phyloP scores from a whole-genome alignment of 768 basidiomycete genomes.

The Boletus bicolor region DNA sequence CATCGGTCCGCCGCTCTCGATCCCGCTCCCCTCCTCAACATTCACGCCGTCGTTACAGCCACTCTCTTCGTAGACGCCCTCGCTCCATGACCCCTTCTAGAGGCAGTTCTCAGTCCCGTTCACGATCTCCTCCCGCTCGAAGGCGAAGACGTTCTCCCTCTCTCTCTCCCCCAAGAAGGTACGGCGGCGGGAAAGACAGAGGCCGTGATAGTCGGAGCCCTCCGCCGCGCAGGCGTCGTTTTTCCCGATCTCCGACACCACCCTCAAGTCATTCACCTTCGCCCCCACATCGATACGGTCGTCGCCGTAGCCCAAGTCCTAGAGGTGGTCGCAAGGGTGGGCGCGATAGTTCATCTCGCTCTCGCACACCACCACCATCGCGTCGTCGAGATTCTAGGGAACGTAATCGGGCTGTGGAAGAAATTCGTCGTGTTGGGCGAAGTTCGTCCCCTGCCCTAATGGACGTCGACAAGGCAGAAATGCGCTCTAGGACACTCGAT shows the following conservation, averaged over 20 bases:
- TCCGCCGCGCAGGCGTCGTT: conserved; percentile 38
- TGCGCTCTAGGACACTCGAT: conserved; percentile 25
- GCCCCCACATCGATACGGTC: conserved; percentile 35
- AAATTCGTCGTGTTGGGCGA: conserved; percentile 24
- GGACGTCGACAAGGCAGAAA: conserved; percentile 24
- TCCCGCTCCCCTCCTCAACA: conserved; percentile 29
- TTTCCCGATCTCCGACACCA: conserved; percentile 46
- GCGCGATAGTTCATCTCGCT: conserved; percentile 34
- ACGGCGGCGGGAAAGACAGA: conserved; percentile 15
- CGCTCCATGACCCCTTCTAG: conserved; percentile 32
- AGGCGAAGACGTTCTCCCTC: conserved; percentile 36
- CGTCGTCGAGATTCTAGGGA: conserved; percentile 32
- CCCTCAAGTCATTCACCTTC: conserved; percentile 44
- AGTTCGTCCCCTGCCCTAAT: conserved; percentile 25
- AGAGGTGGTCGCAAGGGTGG: conserved; percentile 28
- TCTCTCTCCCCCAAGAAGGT: conserved; percentile 29
- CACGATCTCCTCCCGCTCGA: conserved; percentile 40
- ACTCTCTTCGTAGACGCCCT: conserved; percentile 24
- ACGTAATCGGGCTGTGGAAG: conserved; percentile 16
- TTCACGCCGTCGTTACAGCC: conserved; percentile 26
- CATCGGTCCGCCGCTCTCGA: conserved; percentile 39
- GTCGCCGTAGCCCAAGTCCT: conserved; percentile 46
- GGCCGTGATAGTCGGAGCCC: conserved; percentile 33
- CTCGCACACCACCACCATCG: conserved; percentile 32
- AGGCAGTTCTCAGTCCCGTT: conserved; percentile 39